These are phyloP conservation scores for Fusarium hainanense DNA, from an alignment of 2,329 filamentous ascomycete genomes.

Conservation along the genomic window DNA sequence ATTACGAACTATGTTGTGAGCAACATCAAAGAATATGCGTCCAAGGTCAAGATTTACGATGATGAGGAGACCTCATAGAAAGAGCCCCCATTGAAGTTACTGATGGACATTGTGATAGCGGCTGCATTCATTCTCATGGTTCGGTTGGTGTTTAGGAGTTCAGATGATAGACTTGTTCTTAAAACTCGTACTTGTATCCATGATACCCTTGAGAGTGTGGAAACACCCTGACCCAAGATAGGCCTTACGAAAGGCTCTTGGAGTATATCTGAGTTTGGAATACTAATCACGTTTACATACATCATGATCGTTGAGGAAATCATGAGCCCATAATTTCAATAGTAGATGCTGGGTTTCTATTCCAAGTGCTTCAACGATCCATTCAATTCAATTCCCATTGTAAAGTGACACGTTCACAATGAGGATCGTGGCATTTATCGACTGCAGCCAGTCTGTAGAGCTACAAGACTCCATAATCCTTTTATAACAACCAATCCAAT, in stretches of 20 bases:
- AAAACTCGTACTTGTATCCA: slow-evolving; percentile 11
- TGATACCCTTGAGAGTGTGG: slow-evolving; percentile 37
- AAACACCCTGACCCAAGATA: slow-evolving; percentile 25
- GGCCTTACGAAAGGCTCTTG: background rate
- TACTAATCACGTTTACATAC: background rate
- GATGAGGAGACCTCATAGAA: slow-evolving; percentile 54
- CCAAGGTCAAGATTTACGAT: slow-evolving; percentile 84
- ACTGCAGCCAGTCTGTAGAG: slow-evolving; percentile 10
- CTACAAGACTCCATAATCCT: background rate
- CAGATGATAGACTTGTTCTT: slow-evolving; percentile 27
- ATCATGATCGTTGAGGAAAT: background rate
- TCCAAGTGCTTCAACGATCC: background rate
- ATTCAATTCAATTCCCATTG: background rate
- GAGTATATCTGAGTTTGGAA: slow-evolving; percentile 1
- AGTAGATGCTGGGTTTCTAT: background rate
- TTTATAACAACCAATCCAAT: background rate
- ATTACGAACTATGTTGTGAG: slow-evolving; percentile 84
- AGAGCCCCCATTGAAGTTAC: slow-evolving; percentile 10
- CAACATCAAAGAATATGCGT: slow-evolving; percentile 84
- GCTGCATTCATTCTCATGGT: slow-evolving; percentile 17
- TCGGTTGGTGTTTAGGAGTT: slow-evolving; percentile 46
- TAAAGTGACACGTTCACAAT: slow-evolving; percentile 4
- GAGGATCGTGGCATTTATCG: background rate
- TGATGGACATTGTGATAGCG: slow-evolving; percentile 6
- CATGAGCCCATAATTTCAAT: background rate